Evolutionary conservation across 179 eudicot species (phyloP).

Genomic region (Drosera spatulata): DNA sequence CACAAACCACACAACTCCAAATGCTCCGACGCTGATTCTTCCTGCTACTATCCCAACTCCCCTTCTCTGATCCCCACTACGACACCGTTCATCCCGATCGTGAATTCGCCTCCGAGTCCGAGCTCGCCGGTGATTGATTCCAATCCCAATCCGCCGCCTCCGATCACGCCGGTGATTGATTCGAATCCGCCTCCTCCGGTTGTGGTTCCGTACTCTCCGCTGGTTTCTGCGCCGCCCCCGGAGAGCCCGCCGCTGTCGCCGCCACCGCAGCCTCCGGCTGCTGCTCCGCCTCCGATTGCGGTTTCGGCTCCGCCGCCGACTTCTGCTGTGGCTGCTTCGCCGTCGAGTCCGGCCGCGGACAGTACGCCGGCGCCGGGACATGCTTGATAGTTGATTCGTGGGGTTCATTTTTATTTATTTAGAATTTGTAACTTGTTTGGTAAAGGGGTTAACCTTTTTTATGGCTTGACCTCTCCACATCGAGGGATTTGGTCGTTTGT

Average conservation of each 20-base stretch:
- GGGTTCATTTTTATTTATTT: no score
- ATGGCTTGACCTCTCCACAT: no score
- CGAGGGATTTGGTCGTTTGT: no score
- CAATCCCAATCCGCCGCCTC: neutral
- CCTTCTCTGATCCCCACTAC: conserved; percentile 13
- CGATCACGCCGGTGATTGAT: neutral
- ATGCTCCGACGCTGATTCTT: conserved; percentile 8
- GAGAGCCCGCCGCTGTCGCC: conserved; percentile 12
- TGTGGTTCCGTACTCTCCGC: neutral
- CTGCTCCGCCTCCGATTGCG: neutral
- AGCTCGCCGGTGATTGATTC: conserved; percentile 4
- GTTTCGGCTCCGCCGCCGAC: no score
- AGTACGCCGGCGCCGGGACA: no score
- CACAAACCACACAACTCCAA: conserved; percentile 26
- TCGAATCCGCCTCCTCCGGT: conserved; percentile 1
- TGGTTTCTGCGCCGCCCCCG: conserved; percentile 12
- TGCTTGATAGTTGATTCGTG: no score
- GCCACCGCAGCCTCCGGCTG: conserved; percentile 13
- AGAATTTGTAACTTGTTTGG: no score
- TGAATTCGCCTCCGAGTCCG: conserved; percentile 10
- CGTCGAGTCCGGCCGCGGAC: no score
- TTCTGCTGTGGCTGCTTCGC: no score
- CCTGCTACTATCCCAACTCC: conserved; percentile 13
- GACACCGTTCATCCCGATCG: conserved; percentile 1
- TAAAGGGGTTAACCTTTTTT: no score